phyloP scores from a whole-genome alignment of 1,284 basidiomycete species.

The Xerocomus nothofagi region DNA sequence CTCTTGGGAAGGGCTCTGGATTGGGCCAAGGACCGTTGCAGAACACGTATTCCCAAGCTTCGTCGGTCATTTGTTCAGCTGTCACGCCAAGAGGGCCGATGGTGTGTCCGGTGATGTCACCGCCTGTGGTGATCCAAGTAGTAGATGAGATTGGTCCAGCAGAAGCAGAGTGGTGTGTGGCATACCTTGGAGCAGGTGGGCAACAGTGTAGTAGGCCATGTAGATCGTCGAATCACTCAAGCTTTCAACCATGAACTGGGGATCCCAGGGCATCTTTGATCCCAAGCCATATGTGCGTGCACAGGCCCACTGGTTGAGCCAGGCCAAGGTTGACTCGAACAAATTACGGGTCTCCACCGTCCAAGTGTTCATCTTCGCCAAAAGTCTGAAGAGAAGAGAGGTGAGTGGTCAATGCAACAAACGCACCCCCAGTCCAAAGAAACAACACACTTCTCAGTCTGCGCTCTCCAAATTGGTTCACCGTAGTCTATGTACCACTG shows the following conservation, averaged over 20 bases:
- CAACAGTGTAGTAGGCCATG: constrained; percentile 98
- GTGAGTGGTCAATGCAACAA: not conserved
- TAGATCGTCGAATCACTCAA: constrained; percentile 98
- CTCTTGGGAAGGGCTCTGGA: constrained; percentile 63
- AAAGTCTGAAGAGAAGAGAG: constrained; percentile 48
- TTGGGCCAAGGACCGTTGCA: constrained; percentile 76
- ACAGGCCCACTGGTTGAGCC: constrained; percentile 99
- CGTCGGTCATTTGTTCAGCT: constrained; percentile 94
- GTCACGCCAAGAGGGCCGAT: constrained; percentile 85
- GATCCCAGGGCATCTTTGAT: constrained; percentile 96
- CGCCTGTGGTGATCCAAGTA: constrained; percentile 41
- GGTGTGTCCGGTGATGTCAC: constrained; percentile 75
- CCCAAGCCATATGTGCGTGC: constrained; percentile 96
- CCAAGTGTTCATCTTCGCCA: constrained; percentile 90
- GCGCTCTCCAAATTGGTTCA: constrained; percentile 83
- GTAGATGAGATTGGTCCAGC: not conserved
- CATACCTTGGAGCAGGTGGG: constrained; percentile 84
- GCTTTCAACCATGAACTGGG: constrained; percentile 94
- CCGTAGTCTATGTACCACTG: constrained; percentile 99
- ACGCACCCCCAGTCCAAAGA: constrained; percentile 16
- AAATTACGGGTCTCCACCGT: constrained; percentile 86
- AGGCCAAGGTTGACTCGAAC: constrained; percentile 90
- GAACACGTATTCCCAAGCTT: constrained; percentile 96
- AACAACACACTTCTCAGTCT: constrained; percentile 79
- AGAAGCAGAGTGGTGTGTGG: not conserved